These are phyloP conservation scores for Thermoascus crustaceus DNA, from an alignment of 2,329 filamentous ascomycete genomes.

Conservation along the genomic window DNA sequence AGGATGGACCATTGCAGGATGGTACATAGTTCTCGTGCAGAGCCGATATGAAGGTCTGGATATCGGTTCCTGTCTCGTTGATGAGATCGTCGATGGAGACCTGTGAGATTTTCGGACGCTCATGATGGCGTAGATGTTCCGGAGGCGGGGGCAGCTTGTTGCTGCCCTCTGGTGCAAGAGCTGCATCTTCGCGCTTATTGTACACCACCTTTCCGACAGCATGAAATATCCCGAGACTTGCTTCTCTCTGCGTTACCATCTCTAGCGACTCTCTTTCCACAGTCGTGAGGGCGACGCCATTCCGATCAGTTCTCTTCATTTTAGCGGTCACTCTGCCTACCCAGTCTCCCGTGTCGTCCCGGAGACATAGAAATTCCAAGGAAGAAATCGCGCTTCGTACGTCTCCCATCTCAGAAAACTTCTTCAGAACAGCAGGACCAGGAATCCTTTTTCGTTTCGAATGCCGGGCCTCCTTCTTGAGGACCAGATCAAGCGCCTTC, in stretches of 20 bases:
- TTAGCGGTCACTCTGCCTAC: constrained; percentile 64
- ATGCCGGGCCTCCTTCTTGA: constrained; percentile 75
- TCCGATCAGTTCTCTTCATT: constrained; percentile 51
- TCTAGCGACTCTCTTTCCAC: constrained; percentile 73
- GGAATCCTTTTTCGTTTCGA: constrained; percentile 69
- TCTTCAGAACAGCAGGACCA: constrained; percentile 68
- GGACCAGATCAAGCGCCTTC: constrained; percentile 73
- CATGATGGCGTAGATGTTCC: constrained; percentile 48
- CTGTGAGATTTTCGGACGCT: constrained; percentile 55
- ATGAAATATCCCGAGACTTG: constrained; percentile 89
- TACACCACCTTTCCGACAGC: constrained; percentile 93
- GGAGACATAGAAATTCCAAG: constrained; percentile 83
- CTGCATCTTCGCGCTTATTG: constrained; percentile 69
- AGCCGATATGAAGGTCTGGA: constrained; percentile 78
- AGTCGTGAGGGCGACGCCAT: constrained; percentile 50
- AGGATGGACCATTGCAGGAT: constrained; percentile 61
- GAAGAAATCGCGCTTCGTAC: constrained; percentile 87
- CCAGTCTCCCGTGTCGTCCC: constrained; percentile 67
- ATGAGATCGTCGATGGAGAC: constrained; percentile 69
- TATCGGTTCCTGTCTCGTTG: constrained; percentile 88
- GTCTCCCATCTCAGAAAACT: constrained; percentile 78
- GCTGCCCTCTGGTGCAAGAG: constrained; percentile 28
- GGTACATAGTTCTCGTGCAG: constrained; percentile 89
- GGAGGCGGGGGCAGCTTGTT: constrained; percentile 50
- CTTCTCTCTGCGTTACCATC: constrained; percentile 76